Base-by-base conservation (phyloP, 2,329 filamentous ascomycete species). In the Colletotrichum eremochloae region DNA sequence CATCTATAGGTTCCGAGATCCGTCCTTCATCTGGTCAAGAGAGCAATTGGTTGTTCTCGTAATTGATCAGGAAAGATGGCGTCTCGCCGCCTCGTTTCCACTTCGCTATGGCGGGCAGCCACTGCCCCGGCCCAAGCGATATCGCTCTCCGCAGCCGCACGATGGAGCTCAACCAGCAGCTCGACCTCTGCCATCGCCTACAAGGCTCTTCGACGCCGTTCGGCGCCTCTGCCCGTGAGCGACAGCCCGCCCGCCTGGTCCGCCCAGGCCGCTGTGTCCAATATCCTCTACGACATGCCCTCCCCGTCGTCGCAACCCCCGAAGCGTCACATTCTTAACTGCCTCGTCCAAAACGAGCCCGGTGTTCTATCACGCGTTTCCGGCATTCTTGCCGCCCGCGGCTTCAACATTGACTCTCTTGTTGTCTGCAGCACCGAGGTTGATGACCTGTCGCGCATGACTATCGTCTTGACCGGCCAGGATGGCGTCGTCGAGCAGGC, bases 381-480 rank as follows among this genome's bases (percentile, higher is more conserved):
- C 1, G 96, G 96, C 67, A 98, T 99, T 80, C 88, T 99, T 44
- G 96, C 96, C 15, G 96, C 96, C 55, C 91, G 96, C 71, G 96
- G 96, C 76, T 99, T 99, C 91, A 99, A 99, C 87, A 99, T 99
- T 79, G 96, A 99, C 88, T 97, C 94, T 67, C 87, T 99, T 75
- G 96, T 99, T 67, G 96, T 99, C 74, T 99, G 96, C 87, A 96
- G 94, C 84, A 99, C 96, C 74, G 96, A 99, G 84, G 95, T 99
- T 36, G 94, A 96, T 78, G 96, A 99, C 79, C 88, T 99, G 65
- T 97, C 94, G 44, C 95, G 96, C 80, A 99, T 99, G 96, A 99
- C 96, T 69, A 98, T 99, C 79, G 96, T 99, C 76, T 88, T 99
- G 64, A 95, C 95, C 68, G 96, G 96, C 18, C 95, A 98, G 84